phyloP scores from a whole-genome alignment of 108 stramenopile genomes.

The Skeletonema tropicum region DNA sequence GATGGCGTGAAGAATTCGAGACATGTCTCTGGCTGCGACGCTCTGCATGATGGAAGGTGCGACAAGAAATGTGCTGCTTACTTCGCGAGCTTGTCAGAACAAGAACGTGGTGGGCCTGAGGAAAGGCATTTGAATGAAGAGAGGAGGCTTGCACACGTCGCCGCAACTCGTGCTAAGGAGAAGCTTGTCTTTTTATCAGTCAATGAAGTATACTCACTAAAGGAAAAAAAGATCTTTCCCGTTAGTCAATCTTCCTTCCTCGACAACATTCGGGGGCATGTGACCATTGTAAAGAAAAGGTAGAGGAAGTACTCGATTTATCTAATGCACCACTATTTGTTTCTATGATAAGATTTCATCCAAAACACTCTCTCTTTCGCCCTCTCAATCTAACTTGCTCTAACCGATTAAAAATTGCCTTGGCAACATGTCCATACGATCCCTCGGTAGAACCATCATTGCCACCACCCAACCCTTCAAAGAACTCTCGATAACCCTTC shows the following conservation, averaged over 20 bases:
- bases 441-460: neutral
- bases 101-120: constrained; percentile 11
- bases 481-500: constrained; percentile 57
- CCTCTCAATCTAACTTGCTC: constrained; percentile 88
- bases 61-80: constrained; percentile 10
- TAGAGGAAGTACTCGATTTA: neutral
- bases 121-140: constrained; percentile 35
- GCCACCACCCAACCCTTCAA: constrained; percentile 47
- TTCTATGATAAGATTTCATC: constrained; percentile 46
- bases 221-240: neutral
- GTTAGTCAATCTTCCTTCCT: neutral
- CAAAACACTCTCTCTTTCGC: constrained; percentile 94
- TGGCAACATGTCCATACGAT: constrained; percentile 22
- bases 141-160: constrained; percentile 25
- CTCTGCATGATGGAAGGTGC: neutral
- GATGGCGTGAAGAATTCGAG: neutral
- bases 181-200: constrained; percentile 13
- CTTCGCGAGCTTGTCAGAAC: constrained; percentile 1
- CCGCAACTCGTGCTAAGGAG: constrained; percentile 21
- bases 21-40: neutral
- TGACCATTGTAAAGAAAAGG: neutral
- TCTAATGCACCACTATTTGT: neutral
- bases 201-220: neutral
- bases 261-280: neutral
- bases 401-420: constrained; percentile 63